Base-by-base conservation (phyloP, 768 basidiomycete species). In the Phlebiopsis flavidoalba region DNA sequence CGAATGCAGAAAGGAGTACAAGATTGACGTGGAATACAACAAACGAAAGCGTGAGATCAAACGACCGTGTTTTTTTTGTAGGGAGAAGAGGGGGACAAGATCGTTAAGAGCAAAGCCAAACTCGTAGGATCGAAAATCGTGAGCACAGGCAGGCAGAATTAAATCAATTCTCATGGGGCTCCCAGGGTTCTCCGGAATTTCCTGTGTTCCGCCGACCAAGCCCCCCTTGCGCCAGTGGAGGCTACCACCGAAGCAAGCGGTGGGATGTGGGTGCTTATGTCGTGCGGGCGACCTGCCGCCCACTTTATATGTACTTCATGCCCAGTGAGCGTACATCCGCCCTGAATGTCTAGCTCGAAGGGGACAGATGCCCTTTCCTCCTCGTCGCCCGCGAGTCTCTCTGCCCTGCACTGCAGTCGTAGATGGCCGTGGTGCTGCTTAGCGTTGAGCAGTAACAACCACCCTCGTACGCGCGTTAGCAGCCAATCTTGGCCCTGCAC, bases 291-390 rank as follows among this genome's bases (percentile, higher is more conserved):
- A 12, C 11, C 7, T 40, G 12, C 12, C 47, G 10, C 67, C 70
- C 75, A 77, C 62, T 75, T 79, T n/a, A n/a, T 31, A 31, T 31
- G 26, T 6, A n/a, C 26, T 31, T 31, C 26, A 65, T 85, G 85
- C 12, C 91, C 93, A 12, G 6, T 98, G 79, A 1, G 98, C 74
- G 3, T 96, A 98, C n/a, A n/a, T 22, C 97, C 93, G 60, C 81
- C 86, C 66, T 90, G 84, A 56, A 99, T 75, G 69, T 94, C 89
- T 59, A 99, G 81, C 70, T 98, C 92, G 68, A 99, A 99, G 8
- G 61, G 70, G 40, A 53, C 69, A 63, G 26, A n/a, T 63, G 31
- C 26, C 76, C 68, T 53, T n/a, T 50, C 35, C 58, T 59, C 33
- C 72, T 70, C 37, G 81, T 83, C 15, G n/a, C n/a, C 50, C 61